Percentiles rank a stretch among this genome's conserved stretches.
Evolutionary conservation across 352 stramenopile species (phyloP).

Genomic region (Globisporangium barbulae): DNA sequence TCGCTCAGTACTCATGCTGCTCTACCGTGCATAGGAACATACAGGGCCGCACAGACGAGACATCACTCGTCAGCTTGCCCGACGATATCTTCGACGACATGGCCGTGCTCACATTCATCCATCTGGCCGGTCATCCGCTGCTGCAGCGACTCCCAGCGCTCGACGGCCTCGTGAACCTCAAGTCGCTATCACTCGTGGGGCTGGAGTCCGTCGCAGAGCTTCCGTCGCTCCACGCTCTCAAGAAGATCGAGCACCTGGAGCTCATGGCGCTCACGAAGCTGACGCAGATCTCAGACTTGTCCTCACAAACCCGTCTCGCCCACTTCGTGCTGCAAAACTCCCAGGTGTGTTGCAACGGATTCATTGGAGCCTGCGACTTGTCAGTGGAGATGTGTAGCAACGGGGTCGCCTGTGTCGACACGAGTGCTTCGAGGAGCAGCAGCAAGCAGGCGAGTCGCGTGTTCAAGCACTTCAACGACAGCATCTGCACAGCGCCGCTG

Average conservation of each 20-base stretch:
- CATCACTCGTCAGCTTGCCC: slow-evolving; percentile 25
- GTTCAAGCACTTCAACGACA: slow-evolving; percentile 5
- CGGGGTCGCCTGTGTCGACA: slow-evolving; percentile 1
- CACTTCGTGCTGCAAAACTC: slow-evolving; percentile 20
- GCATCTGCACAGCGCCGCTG: not conserved
- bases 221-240: slow-evolving; percentile 22
- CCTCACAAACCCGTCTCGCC: slow-evolving; percentile 13
- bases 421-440: not conserved
- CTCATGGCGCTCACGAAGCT: slow-evolving; percentile 20
- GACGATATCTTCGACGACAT: slow-evolving; percentile 29
- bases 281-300: slow-evolving; percentile 23
- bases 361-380: slow-evolving; percentile 27
- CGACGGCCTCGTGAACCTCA: slow-evolving; percentile 25
- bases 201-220: slow-evolving; percentile 18
- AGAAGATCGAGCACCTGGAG: slow-evolving; percentile 23
- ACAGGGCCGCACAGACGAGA: slow-evolving; percentile 3
- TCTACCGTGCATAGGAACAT: slow-evolving; percentile 23
- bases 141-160: slow-evolving; percentile 28
- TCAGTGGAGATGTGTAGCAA: slow-evolving; percentile 17
- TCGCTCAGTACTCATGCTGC: not conserved
- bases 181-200: slow-evolving; percentile 27
- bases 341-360: slow-evolving; percentile 33
- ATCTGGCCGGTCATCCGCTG: slow-evolving; percentile 24
- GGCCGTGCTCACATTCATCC: slow-evolving; percentile 29
- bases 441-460: not conserved